Conservation (phyloP, 2,329 filamentous ascomycete species). For the Alternaria novae-zelandiae region DNA sequence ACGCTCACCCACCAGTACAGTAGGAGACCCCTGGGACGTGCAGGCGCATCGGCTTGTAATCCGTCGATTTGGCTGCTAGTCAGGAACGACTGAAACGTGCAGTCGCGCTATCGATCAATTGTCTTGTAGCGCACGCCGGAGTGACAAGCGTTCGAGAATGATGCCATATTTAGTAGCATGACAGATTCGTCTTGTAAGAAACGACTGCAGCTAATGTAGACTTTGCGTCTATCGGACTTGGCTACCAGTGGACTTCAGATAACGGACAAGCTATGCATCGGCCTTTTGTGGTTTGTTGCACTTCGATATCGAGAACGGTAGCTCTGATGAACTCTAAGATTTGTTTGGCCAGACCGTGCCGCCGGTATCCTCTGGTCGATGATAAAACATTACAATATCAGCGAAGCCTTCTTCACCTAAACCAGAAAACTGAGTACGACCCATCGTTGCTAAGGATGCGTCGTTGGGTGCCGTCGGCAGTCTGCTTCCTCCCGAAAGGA, state of each 20-base stretch:
- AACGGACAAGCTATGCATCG: background rate
- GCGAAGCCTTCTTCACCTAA: constrained; percentile 29
- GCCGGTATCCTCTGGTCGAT: background rate
- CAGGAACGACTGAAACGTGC: constrained; percentile 6
- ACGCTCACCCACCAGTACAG: background rate
- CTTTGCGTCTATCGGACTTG: background rate
- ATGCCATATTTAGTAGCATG: constrained; percentile 9
- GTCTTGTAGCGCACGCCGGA: background rate
- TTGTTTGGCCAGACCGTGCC: background rate
- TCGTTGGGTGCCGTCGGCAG: constrained; percentile 33
- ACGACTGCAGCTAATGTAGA: background rate
- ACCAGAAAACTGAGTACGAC: constrained; percentile 44
- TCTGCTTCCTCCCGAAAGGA: constrained; percentile 45
- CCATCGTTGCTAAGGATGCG: constrained; percentile 43
- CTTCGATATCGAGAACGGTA: background rate
- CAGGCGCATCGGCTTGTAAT: background rate
- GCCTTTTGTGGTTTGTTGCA: background rate
- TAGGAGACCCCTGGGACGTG: background rate
- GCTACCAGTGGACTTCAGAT: background rate
- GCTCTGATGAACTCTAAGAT: background rate
- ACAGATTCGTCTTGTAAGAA: background rate
- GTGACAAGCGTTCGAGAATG: background rate
- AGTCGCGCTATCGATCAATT: background rate
- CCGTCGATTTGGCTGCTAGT: background rate
- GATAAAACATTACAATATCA: background rate